Conservation (phyloP, 768 basidiomycete species). For the Dioszegia crocea region DNA sequence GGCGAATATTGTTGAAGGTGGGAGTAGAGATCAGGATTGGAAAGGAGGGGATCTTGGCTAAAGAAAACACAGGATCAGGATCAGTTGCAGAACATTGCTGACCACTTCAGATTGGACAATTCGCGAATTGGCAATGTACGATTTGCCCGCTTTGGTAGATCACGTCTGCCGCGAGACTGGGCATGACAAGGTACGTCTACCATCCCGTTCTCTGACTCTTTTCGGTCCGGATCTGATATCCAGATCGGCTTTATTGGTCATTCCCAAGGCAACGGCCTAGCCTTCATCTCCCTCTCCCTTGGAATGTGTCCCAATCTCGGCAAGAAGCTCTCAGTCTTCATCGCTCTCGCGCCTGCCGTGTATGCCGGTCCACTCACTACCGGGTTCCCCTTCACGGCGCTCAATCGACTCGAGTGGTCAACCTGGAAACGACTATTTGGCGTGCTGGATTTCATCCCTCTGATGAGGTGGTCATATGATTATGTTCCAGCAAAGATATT, state of each 20-base stretch:
- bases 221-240: not conserved
- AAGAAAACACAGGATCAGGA: no score
- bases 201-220: not conserved
- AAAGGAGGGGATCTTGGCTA: no score
- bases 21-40: no score
- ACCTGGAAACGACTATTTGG: conserved; percentile 55
- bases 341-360: conserved; percentile 56
- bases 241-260: conserved; percentile 57
- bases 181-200: conserved; percentile 53
- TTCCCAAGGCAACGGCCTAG: conserved; percentile 56
- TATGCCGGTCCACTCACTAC: conserved; percentile 55
- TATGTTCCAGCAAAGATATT: conserved; percentile 53
- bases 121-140: conserved; percentile 55
- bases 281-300: conserved; percentile 54
- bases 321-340: conserved; percentile 52
- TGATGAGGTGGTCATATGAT: conserved; percentile 55
- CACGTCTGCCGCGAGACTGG: conserved; percentile 54
- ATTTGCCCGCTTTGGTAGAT: conserved; percentile 55
- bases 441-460: conserved; percentile 56
- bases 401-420: conserved; percentile 54
- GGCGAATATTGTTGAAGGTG: no score
- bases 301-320: conserved; percentile 56
- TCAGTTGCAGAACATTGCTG: no score
- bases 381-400: conserved; percentile 54
- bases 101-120: conserved; percentile 54